Evolutionary conservation across 441 rosid genomes (phyloP), one percentile per base, ranked within the genome.

Genomic region (Mallotus japonicus): DNA sequence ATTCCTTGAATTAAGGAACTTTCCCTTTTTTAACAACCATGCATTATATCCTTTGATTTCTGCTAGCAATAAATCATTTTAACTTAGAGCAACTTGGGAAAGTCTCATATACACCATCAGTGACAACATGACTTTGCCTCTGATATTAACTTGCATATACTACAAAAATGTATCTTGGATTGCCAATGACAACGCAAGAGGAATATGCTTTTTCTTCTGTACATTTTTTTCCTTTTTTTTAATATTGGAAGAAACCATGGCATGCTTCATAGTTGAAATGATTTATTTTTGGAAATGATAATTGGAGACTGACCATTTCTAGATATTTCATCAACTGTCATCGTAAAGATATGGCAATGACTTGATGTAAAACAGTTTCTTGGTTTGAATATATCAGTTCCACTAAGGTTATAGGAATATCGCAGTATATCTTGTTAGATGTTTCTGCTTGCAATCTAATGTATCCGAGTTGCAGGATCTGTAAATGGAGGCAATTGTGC

Each of bases 401-500:
- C 40, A 10, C 62, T 37, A 22, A 60, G 54, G 14, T 54, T 47
- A 8, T 5, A 40, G 58, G 57, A 54, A 54, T 17, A 17, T 5
- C 9, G 6, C 9, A 16, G 8, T 6, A 54, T 16, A 7, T 68
- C 28, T 40, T 51, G 58, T 78, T 66, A 5, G 19, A 62, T 65
- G 15, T 40, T 24, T 44, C 24, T 58, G 50, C 47, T 34, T 6
- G 22, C 70, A 69, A 65, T 59, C 62, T 74, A 69, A 71, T 65
- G 44, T 61, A 49, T 55, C 5, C 32, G 32, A 73, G 24, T 63
- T 72, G 47, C 81, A 93, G 99, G 99, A 69, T 95, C 97, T 0
- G 97, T 95, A 60, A 95, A 95, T 71, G 97, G 98, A 81, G 81
- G 95, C 77, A 95, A 95, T 68, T 85, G 92, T 44, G 90, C 82